Evolutionary conservation across 495 filamentous ascomycete species (phyloP).

Genomic region (Melanomma pulvis-pyrius): DNA sequence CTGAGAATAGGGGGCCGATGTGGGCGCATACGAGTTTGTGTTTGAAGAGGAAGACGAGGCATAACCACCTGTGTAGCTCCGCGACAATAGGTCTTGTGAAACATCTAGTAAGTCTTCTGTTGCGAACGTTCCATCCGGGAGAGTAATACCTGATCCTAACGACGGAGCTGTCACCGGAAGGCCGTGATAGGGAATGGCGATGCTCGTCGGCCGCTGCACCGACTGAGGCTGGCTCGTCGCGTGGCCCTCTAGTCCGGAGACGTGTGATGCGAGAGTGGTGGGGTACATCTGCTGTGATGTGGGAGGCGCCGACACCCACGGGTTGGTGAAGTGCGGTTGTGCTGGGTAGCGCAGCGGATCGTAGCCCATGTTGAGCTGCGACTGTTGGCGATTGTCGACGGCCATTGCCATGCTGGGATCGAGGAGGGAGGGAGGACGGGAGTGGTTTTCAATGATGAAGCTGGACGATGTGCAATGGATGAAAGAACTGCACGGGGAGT

Average conservation of each 20-base stretch:
- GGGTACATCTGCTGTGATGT: slow-evolving; percentile 60
- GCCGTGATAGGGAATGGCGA: slow-evolving; percentile 73
- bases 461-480: slow-evolving; percentile 21
- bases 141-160: slow-evolving; percentile 68
- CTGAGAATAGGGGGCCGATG: slow-evolving; percentile 67
- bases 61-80: slow-evolving; percentile 41
- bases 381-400: slow-evolving; percentile 79
- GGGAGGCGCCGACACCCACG: slow-evolving; percentile 71
- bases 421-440: slow-evolving; percentile 21
- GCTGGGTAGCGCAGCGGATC: slow-evolving; percentile 73
- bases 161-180: slow-evolving; percentile 73
- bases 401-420: slow-evolving; percentile 77
- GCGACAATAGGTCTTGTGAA: slow-evolving; percentile 67
- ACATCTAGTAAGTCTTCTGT: slow-evolving; percentile 72
- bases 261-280: slow-evolving; percentile 62
- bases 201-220: slow-evolving; percentile 60
- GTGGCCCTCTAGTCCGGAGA: slow-evolving; percentile 31
- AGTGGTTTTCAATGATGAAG: slow-evolving; percentile 23
- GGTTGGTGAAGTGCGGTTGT: slow-evolving; percentile 85
- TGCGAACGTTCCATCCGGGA: slow-evolving; percentile 65
- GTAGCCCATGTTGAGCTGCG: slow-evolving; percentile 75
- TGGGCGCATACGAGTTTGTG: slow-evolving; percentile 68
- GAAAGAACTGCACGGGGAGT: slow-evolving; percentile 5
- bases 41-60: slow-evolving; percentile 53
- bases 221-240: slow-evolving; percentile 57